phyloP scores from a whole-genome alignment of 495 filamentous ascomycete species.

The Antarctomyces pellizariae region DNA sequence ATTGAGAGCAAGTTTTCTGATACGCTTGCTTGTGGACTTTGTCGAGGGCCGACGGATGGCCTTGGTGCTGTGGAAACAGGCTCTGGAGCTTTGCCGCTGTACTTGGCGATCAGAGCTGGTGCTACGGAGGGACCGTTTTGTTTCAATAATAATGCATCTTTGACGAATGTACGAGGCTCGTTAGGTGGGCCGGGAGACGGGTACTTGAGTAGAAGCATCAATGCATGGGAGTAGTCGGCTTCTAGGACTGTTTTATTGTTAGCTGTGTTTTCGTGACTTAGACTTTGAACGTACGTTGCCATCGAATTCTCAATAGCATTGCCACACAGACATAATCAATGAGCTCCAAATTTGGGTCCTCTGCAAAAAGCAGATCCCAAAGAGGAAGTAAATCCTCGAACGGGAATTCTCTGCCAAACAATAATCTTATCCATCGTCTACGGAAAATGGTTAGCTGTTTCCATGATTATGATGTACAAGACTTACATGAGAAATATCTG shows the following conservation, averaged over 20 bases:
- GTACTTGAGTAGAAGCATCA: constrained; percentile 67
- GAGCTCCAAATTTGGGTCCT: constrained; percentile 59
- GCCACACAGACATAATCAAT: constrained; percentile 77
- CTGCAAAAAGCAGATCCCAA: constrained; percentile 83
- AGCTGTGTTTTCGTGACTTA: constrained; percentile 2
- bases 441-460: neutral
- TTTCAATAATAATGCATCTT: constrained; percentile 70
- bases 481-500: constrained; percentile 87
- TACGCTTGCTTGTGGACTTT: constrained; percentile 6
- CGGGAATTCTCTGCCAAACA: constrained; percentile 84
- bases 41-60: constrained; percentile 15
- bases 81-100: constrained; percentile 44
- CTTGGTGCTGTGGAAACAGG: constrained; percentile 15
- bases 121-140: constrained; percentile 54
- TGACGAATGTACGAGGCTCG: constrained; percentile 52
- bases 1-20: constrained; percentile 1
- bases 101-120: constrained; percentile 53
- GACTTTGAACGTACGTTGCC: constrained; percentile 44
- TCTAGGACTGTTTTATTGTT: constrained; percentile 37
- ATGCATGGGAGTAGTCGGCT: constrained; percentile 62
- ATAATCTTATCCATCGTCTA: constrained; percentile 80
- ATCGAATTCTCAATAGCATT: constrained; percentile 83
- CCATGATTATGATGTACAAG: neutral
- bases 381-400: constrained; percentile 63
- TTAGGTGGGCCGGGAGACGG: constrained; percentile 37